Base-by-base conservation (phyloP, 441 rosid genomes). In the Cnidoscolus chayamansa region DNA sequence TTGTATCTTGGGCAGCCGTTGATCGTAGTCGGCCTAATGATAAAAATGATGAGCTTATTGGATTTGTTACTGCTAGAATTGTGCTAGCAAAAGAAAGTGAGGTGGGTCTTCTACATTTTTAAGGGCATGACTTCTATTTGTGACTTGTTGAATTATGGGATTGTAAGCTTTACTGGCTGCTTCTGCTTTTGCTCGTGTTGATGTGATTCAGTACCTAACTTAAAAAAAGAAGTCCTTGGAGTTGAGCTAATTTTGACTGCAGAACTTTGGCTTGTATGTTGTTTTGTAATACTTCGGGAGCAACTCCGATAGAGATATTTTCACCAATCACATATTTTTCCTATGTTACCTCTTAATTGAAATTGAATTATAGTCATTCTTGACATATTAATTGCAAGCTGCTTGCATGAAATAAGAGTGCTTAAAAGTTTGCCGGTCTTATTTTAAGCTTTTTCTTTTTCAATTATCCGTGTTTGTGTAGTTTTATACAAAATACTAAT, bases 1-100 rank as follows among this genome's bases (percentile, higher is more conserved):
- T 94, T 65, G 83, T 94, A 81, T 86, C 99, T 6, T 94, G 99
- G 97, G 99, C 90, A 77, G 99, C 99, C 72, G 87, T 94, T 77
- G 99, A 94, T 76, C 86, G 93, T 63, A 85, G 86, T 76, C 88
- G 87, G 43, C 87, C 91, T 40, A 81, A 89, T 78, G 97, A 88
- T 72, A 75, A 74, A 7, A 80, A 82, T 63, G 93, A 94, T 55
- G 97, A 92, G 80, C 90, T 92, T 68, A 86, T 94, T 83, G 99
- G 98, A 56, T 94, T 94, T 77, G 89, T 94, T 67, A 94, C 99
- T 71, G 97, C 96, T 62, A 80, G 91, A 67, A 77, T 89, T 70
- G 88, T 86, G 62, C 75, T 76, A 78, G 92, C 94, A 54, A 92
- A 75, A 82, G 97, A 92, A 61, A 90, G 90, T 70, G 97, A 90